Evolutionary conservation across 2,329 filamentous ascomycete species (phyloP).

Genomic region (Trichoderma brevicompactum): DNA sequence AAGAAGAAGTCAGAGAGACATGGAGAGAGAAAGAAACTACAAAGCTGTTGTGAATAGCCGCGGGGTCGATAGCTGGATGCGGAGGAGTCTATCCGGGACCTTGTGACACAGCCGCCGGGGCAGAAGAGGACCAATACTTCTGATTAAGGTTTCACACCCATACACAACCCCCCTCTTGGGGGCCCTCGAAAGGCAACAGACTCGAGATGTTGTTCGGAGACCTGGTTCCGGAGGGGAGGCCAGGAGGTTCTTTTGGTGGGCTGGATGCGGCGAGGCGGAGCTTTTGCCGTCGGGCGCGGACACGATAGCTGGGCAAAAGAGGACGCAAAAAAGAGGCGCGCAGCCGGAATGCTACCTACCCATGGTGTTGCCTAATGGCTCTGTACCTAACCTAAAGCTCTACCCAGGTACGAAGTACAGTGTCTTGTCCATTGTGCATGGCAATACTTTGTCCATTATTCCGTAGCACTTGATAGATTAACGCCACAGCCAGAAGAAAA

Average conservation of each 20-base stretch:
- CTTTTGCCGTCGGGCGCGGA: conserved; percentile 16
- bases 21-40: not conserved
- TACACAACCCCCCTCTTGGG: conserved; percentile 14
- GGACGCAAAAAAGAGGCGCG: not conserved
- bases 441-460: no score
- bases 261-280: conserved; percentile 28
- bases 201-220: not conserved
- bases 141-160: conserved; percentile 28
- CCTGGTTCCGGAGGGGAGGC: conserved; percentile 20
- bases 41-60: conserved; percentile 20
- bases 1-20: not conserved
- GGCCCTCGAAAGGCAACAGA: not conserved
- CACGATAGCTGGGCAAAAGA: not conserved
- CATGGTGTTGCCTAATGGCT: no score
- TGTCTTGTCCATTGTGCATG: no score
- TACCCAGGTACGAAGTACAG: no score
- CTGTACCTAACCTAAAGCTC: no score
- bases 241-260: not conserved
- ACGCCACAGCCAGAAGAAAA: no score
- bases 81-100: conserved; percentile 18
- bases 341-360: no score
- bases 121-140: not conserved
- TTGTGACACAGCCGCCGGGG: conserved; percentile 24
- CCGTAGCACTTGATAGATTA: no score
- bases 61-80: conserved; percentile 15